phyloP scores from a whole-genome alignment of 78 protist species.

The Speleostelium caveatum region DNA sequence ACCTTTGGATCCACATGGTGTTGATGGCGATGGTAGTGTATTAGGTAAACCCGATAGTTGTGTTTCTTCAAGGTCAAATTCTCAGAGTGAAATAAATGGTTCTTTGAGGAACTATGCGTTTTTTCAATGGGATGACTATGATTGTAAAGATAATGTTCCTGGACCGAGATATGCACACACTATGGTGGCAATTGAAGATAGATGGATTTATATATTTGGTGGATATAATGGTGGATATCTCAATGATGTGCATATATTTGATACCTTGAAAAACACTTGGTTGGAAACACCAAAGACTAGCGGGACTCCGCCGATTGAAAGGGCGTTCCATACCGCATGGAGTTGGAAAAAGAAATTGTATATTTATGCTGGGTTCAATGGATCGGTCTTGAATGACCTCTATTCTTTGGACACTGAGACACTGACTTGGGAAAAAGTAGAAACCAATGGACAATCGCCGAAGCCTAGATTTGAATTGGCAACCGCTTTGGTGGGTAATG shows the following conservation, averaged over 20 bases:
- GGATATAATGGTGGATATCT: conserved; percentile 29
- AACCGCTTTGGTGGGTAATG: not conserved
- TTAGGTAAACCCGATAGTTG: too few species aligned
- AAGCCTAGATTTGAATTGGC: conserved; percentile 28
- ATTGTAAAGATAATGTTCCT: too few species aligned
- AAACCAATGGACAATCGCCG: not conserved
- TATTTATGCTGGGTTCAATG: conserved; percentile 43
- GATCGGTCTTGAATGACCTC: conserved; percentile 9
- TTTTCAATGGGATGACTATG: too few species aligned
- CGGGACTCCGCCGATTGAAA: conserved; percentile 22
- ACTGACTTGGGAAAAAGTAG: not conserved
- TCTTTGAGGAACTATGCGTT: too few species aligned
- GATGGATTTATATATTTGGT: conserved; percentile 22
- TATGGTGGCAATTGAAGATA: not conserved
- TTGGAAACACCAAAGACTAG: not conserved
- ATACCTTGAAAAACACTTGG: not conserved
- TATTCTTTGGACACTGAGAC: conserved; percentile 22
- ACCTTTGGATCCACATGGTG: too few species aligned
- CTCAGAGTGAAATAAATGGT: too few species aligned
- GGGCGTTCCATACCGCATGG: conserved; percentile 37
- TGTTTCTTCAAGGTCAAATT: too few species aligned
- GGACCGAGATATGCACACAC: conserved; percentile 46
- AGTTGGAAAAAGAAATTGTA: not conserved
- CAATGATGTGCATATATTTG: conserved; percentile 25
- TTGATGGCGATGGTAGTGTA: too few species aligned